Evolutionary conservation across 1,284 basidiomycete species (phyloP).

Genomic region (Apiotrichum domesticum): DNA sequence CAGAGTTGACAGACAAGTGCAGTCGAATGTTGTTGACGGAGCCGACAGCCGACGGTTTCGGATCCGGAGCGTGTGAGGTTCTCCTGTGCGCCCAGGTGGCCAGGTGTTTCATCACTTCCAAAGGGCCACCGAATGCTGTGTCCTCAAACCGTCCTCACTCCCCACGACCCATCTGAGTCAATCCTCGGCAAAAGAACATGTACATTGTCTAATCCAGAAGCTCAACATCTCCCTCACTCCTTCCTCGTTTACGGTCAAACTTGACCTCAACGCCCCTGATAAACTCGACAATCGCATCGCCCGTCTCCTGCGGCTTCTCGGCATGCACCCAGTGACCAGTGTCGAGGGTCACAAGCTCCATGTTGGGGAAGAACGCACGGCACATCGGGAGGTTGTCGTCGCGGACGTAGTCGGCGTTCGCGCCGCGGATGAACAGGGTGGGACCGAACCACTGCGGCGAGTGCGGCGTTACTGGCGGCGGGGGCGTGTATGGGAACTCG

Average conservation of each 20-base stretch:
- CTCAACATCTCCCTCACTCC: neutral
- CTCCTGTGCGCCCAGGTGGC: too few relatives aligned
- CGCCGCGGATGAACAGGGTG: conserved; percentile 53
- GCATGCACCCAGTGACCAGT: conserved; percentile 49
- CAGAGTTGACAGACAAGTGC: too few relatives aligned
- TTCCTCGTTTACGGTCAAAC: conserved; percentile 23
- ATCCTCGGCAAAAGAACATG: neutral
- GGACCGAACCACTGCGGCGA: conserved; percentile 45
- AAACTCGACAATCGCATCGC: conserved; percentile 34
- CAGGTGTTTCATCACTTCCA: too few relatives aligned
- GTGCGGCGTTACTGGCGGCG: conserved; percentile 20
- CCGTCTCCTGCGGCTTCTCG: conserved; percentile 40
- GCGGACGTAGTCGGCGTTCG: conserved; percentile 52
- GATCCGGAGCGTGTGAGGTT: too few relatives aligned
- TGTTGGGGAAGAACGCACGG: conserved; percentile 50
- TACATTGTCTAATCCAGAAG: neutral
- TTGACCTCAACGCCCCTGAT: conserved; percentile 10
- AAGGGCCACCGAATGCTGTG: too few relatives aligned
- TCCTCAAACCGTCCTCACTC: neutral
- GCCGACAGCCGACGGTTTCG: too few relatives aligned
- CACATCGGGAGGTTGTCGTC: conserved; percentile 48
- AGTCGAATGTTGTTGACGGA: too few relatives aligned
- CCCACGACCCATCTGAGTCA: neutral
- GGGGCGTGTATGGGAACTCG: conserved; percentile 50
- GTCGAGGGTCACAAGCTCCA: conserved; percentile 40